phyloP scores from a whole-genome alignment of 148 eudicot genomes.

The Drosera capensis region DNA sequence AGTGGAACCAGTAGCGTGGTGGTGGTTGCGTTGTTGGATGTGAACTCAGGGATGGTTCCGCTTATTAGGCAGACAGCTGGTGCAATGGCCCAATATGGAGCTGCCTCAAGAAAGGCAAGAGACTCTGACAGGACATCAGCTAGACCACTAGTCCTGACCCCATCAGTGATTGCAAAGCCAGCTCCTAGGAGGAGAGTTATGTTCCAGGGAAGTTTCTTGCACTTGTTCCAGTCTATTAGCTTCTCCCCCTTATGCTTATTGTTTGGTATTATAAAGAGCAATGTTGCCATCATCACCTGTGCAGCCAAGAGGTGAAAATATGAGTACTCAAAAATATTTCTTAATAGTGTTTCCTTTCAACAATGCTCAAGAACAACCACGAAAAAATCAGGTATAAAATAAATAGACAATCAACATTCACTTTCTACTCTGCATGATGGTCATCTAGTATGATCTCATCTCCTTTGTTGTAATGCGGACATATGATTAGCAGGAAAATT shows the following conservation, averaged over 20 bases:
- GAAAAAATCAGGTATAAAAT: too few relatives aligned
- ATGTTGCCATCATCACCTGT: conserved; percentile 89
- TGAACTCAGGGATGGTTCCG: conserved; percentile 59
- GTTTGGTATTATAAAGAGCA: conserved; percentile 82
- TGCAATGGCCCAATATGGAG: conserved; percentile 65
- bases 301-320: too few relatives aligned
- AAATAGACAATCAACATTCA: too few relatives aligned
- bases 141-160: conserved; percentile 74
- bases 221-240: conserved; percentile 92
- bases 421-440: too few relatives aligned
- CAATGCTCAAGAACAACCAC: too few relatives aligned
- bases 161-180: conserved; percentile 85
- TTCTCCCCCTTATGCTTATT: conserved; percentile 63
- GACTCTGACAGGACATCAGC: conserved; percentile 46
- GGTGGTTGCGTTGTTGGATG: conserved; percentile 77
- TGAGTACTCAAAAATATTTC: too few relatives aligned
- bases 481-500: too few relatives aligned
- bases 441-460: too few relatives aligned
- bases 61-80: conserved; percentile 52
- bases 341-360: too few relatives aligned
- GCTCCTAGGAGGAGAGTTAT: conserved; percentile 70
- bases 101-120: conserved; percentile 38
- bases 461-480: too few relatives aligned
- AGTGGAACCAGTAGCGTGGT: conserved; percentile 60
- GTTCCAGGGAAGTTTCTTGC: conserved; percentile 86